phyloP scores from a whole-genome alignment of 1,284 basidiomycete species.

The Caloboletus inedulis region DNA sequence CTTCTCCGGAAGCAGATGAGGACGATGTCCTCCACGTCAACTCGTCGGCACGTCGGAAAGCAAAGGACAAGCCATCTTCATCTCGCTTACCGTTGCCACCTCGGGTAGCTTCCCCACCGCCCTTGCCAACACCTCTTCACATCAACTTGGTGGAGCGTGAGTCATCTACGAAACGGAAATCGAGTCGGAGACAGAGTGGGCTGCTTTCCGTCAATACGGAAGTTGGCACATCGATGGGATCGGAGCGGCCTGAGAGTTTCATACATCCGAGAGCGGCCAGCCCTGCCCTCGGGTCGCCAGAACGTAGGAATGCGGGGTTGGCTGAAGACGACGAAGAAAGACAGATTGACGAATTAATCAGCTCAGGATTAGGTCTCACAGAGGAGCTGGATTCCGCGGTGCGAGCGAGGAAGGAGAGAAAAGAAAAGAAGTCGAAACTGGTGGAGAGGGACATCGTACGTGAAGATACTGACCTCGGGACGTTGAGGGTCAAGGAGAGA shows the following conservation, averaged over 20 bases:
- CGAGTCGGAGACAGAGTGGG: conserved; percentile 64
- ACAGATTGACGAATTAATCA: conserved; percentile 27
- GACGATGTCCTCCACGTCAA: conserved; percentile 35
- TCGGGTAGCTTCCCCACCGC: conserved; percentile 35
- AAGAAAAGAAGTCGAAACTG: conserved; percentile 40
- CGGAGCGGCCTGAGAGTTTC: conserved; percentile 31
- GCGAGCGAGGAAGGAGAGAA: conserved; percentile 38
- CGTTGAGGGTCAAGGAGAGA: conserved; percentile 37
- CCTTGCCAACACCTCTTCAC: conserved; percentile 28
- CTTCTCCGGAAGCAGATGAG: conserved; percentile 42
- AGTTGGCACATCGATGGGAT: conserved; percentile 22
- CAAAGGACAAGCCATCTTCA: conserved; percentile 38
- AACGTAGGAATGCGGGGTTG: conserved; percentile 49
- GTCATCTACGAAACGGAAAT: conserved; percentile 45
- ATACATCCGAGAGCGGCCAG: conserved; percentile 52
- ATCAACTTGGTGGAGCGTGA: conserved; percentile 32
- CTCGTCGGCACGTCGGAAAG: conserved; percentile 38
- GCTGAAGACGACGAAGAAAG: conserved; percentile 59
- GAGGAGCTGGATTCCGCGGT: conserved; percentile 21
- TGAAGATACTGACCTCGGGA: conserved; percentile 30
- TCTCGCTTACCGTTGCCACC: conserved; percentile 47
- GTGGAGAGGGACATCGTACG: conserved; percentile 31
- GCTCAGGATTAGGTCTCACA: conserved; percentile 8
- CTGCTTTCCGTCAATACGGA: conserved; percentile 43
- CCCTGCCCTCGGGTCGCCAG: conserved; percentile 65